Percentiles rank a stretch among this genome's conserved stretches.
These are phyloP conservation scores for Quercus lobata DNA, from an alignment of 331 rosid species.

Conservation along the genomic window DNA sequence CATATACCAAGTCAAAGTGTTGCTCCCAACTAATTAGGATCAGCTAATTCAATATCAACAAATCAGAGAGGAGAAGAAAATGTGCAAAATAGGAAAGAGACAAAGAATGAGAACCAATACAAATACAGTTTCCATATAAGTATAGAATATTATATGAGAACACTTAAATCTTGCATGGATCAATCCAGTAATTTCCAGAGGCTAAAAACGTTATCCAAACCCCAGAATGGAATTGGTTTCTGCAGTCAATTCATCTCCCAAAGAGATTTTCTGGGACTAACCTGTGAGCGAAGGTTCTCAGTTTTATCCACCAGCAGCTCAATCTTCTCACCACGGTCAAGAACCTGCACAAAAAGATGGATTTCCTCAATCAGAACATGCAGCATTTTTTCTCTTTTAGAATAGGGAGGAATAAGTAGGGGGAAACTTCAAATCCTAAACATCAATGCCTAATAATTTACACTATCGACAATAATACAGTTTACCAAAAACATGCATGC, in stretches of 20 bases:
- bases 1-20: background rate
- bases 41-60: background rate
- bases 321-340: slow-evolving; percentile 95
- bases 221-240: background rate
- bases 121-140: background rate
- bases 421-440: background rate
- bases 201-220: too few relatives aligned
- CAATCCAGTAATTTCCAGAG: too few relatives aligned
- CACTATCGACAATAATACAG: background rate
- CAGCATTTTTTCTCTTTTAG: background rate
- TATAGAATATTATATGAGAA: background rate
- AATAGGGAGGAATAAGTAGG: background rate
- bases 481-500: background rate
- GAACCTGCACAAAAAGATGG: slow-evolving; percentile 53
- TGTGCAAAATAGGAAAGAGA: background rate
- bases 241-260: background rate
- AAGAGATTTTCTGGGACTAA: slow-evolving; percentile 17
- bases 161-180: too few relatives aligned
- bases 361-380: background rate
- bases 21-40: background rate
- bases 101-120: slow-evolving; percentile 16
- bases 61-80: background rate
- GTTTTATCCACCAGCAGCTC: slow-evolving; percentile 92
- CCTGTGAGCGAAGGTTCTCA: slow-evolving; percentile 96
- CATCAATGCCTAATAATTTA: background rate